A percentile compares a stretch with the other conserved stretches of the same genome.
Conservation (phyloP, 2,329 filamentous ascomycete species). For the Mycocentrospora acerina region DNA sequence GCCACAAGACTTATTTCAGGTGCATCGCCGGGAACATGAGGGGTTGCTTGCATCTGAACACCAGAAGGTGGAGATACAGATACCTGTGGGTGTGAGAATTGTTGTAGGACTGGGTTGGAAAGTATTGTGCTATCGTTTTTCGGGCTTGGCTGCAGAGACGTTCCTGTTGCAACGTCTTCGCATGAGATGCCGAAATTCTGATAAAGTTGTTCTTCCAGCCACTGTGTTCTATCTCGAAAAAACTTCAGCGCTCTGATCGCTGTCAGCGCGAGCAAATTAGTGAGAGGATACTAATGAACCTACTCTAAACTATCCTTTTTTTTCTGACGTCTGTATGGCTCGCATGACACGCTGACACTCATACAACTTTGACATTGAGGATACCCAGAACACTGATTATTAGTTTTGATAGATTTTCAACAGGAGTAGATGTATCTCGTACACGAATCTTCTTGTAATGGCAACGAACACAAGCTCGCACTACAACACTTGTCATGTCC, state of each 20-base stretch:
- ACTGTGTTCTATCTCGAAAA: not conserved
- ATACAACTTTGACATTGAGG: not conserved
- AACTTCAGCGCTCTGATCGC: not conserved
- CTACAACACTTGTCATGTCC: not conserved
- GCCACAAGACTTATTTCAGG: conserved; percentile 2
- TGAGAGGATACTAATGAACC: not conserved
- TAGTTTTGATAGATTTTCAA: not conserved
- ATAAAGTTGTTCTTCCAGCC: not conserved
- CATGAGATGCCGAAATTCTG: not conserved
- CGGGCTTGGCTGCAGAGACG: not conserved
- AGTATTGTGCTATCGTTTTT: not conserved
- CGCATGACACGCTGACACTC: not conserved
- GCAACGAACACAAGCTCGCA: conserved; percentile 1
- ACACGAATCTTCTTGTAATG: not conserved
- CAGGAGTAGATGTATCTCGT: not conserved
- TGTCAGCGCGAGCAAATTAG: not conserved
- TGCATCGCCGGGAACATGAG: not conserved
- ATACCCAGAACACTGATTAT: conserved; percentile 1
- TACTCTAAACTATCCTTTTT: not conserved
- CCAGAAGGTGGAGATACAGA: no score
- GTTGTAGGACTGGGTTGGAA: no score
- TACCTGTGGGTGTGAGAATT: no score
- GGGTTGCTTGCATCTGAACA: not conserved
- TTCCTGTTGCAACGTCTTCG: not conserved
- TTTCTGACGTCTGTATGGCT: not conserved